Percentiles rank a stretch among this genome's conserved stretches.
phyloP scores from a whole-genome alignment of 345 rosid species.

The Isatis tinctoria region DNA sequence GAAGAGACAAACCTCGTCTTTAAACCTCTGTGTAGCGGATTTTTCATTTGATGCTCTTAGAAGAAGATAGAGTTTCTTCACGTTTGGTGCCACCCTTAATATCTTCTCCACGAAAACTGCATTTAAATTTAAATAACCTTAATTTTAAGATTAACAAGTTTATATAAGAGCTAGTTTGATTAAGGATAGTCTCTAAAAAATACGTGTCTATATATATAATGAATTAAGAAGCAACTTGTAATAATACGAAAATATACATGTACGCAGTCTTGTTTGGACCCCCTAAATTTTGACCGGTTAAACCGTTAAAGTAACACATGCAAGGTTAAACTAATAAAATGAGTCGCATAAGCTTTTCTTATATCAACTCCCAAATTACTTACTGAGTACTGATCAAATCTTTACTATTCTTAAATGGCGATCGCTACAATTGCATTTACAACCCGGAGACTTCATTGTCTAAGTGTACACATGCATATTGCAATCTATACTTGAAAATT shows the following conservation, averaged over 20 bases:
- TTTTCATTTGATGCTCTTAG: constrained; percentile 62
- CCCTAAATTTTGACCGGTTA: background rate
- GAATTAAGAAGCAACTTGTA: background rate
- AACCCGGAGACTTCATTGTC: background rate
- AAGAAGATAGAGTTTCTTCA: constrained; percentile 76
- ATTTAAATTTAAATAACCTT: background rate
- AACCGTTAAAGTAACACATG: background rate
- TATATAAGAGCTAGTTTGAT: background rate
- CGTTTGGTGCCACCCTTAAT: constrained; percentile 72
- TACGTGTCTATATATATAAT: background rate
- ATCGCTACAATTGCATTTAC: background rate
- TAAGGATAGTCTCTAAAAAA: background rate
- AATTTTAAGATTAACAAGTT: background rate
- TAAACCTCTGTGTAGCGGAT: constrained; percentile 57
- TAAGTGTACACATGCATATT: background rate
- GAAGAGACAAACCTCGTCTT: constrained; percentile 50
- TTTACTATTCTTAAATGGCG: background rate
- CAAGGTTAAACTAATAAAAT: background rate
- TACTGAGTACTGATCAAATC: no score
- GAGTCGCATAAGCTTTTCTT: background rate
- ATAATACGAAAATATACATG: background rate
- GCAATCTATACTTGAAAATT: background rate
- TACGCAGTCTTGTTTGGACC: background rate
- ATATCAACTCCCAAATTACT: no score
- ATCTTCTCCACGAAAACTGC: constrained; percentile 83